Evolutionary conservation across 129 eudicot species (phyloP).

Genomic region (Flaveria sonorensis): DNA sequence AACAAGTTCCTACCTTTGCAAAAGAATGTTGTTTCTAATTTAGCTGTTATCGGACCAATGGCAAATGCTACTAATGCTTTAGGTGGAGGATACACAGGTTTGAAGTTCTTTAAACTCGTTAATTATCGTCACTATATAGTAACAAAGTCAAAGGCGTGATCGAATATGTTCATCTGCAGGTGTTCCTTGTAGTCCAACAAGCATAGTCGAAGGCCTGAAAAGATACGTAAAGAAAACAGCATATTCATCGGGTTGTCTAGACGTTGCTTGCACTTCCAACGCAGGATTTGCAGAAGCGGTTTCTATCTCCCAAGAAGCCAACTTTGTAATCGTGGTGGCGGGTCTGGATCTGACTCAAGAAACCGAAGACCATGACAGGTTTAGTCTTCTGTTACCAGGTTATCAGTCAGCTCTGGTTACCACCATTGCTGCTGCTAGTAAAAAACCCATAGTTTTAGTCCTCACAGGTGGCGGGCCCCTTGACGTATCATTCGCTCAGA

Average conservation of each 20-base stretch:
- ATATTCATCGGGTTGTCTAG: constrained; percentile 64
- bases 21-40: constrained; percentile 52
- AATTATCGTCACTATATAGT: background rate
- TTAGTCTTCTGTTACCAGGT: constrained; percentile 91
- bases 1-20: constrained; percentile 69
- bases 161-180: constrained; percentile 41
- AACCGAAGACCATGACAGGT: constrained; percentile 85
- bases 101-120: background rate
- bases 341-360: constrained; percentile 87
- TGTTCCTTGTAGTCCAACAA: constrained; percentile 64
- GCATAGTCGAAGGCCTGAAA: constrained; percentile 62
- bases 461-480: constrained; percentile 92
- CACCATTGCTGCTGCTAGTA: constrained; percentile 56
- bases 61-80: constrained; percentile 57
- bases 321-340: constrained; percentile 68
- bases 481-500: constrained; percentile 79
- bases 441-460: constrained; percentile 69
- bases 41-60: constrained; percentile 88
- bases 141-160: no score
- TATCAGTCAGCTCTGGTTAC: constrained; percentile 62
- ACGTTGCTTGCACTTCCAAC: constrained; percentile 67
- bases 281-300: constrained; percentile 55
- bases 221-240: constrained; percentile 44
- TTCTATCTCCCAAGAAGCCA: constrained; percentile 64
- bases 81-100: constrained; percentile 91